Percentiles rank a stretch among this genome's conserved stretches.
phyloP scores from a whole-genome alignment of 306 rosid species.

The Lablab purpureus region DNA sequence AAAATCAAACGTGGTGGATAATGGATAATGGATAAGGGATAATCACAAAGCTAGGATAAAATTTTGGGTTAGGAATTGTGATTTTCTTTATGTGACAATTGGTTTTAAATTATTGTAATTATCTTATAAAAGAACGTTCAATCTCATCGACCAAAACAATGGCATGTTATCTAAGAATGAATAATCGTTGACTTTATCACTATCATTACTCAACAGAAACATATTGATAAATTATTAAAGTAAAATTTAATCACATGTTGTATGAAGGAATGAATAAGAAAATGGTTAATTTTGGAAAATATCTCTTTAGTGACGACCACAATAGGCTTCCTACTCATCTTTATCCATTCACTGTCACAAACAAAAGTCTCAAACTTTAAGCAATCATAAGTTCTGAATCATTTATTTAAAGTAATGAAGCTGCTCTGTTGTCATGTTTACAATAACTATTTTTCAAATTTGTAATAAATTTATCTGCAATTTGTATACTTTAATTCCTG shows the following conservation, averaged over 20 bases:
- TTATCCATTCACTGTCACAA: background rate
- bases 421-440: background rate
- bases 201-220: slow-evolving; percentile 25
- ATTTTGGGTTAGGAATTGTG: background rate
- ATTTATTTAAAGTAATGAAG: background rate
- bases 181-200: slow-evolving; percentile 31
- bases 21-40: slow-evolving; percentile 28
- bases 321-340: background rate
- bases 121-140: background rate
- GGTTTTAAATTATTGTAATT: background rate
- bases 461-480: background rate
- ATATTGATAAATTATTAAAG: background rate
- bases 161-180: slow-evolving; percentile 8
- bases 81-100: background rate
- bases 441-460: background rate
- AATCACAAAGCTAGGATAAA: background rate
- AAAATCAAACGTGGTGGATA: background rate
- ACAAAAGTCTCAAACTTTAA: background rate
- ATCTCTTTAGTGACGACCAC: background rate
- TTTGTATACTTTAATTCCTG: no score
- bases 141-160: slow-evolving; percentile 27
- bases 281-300: background rate
- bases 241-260: slow-evolving; percentile 26
- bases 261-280: background rate
- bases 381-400: background rate